phyloP scores from a whole-genome alignment of 2,329 filamentous ascomycete genomes.

The Didymella pomorum region DNA sequence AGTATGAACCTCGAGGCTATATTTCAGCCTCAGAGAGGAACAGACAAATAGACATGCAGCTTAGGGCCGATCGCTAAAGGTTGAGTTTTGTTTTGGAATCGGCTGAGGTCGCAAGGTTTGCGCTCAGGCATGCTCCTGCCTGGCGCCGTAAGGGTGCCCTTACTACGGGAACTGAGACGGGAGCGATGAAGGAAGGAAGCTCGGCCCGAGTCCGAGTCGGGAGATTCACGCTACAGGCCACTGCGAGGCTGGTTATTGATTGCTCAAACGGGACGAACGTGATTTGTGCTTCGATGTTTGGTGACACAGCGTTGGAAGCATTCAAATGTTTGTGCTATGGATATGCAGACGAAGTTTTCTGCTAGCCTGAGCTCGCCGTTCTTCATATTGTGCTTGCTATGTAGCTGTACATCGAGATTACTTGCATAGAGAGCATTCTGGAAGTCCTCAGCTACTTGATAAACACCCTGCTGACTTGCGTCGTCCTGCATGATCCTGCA shows the following conservation, averaged over 20 bases:
- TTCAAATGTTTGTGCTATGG: constrained; percentile 1
- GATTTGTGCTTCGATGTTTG: constrained; percentile 18
- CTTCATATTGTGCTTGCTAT: constrained; percentile 1
- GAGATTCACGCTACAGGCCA: constrained; percentile 18
- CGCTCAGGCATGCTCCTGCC: constrained; percentile 9
- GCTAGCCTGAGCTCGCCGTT: constrained; percentile 3
- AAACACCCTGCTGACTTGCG: background rate
- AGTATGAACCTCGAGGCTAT: background rate
- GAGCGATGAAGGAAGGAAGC: constrained; percentile 20
- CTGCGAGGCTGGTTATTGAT: constrained; percentile 21
- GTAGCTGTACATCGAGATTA: background rate
- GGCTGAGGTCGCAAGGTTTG: constrained; percentile 3
- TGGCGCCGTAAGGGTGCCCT: constrained; percentile 14
- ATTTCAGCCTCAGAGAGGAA: background rate
- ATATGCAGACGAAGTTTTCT: background rate
- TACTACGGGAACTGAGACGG: constrained; percentile 18
- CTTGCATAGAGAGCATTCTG: constrained; percentile 1
- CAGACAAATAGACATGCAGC: constrained; percentile 1
- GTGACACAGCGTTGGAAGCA: constrained; percentile 17
- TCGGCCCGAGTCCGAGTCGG: constrained; percentile 24
- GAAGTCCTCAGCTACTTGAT: background rate
- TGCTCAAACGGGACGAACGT: constrained; percentile 8
- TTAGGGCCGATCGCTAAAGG: constrained; percentile 1
- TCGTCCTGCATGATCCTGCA: constrained; percentile 1
- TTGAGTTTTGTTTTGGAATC: constrained; percentile 7